Evolutionary conservation across 1,139 yeast species (phyloP), one percentile per base, ranked within the genome.

Genomic region (Yamadazyma diddensiae): DNA sequence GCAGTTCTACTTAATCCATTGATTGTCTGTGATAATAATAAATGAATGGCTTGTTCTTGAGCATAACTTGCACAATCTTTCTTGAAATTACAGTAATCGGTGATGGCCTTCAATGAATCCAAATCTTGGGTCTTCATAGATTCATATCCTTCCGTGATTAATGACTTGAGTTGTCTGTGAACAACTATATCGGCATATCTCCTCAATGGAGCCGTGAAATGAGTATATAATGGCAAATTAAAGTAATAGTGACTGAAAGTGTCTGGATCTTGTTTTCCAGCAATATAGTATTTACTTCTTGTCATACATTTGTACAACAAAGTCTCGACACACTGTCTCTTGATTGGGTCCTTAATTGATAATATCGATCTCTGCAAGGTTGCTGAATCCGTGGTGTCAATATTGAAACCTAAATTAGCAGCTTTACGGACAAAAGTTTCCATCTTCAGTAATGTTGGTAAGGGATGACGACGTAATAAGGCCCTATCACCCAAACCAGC

Each of bases 41-140:
- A 70, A 56, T 92, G 98, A 35, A 90, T 78, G 6, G 96, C 92
- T 59, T 92, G 98, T 47, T 87, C 95, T 60, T 92, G 97, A 1
- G 97, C 97, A 46, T 77, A 79, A 41, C 79, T 80, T 2, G 97
- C 94, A 57, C 96, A 90, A 52, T 92, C 97, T 57, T 88, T 87
- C 59, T 90, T 88, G 70, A 92, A 90, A 49, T 88, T 88, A 62
- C 97, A 90, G 56, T 87, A 88, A 49, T 92, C 97, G 10, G 95
- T 84, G 23, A 84, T 73, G 42, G 87, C 82, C 51, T 84, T 82
- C 47, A 90, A 65, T 0, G 88, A 66, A 29, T 85, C 94, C 36
- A 80, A 52, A 42, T 85, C 94, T 21, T 36, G 43, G 11, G 36
- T 21, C 34, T 40, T 49, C 17, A 26, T 13, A 9, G 46, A 45